Conservation (phyloP, 2,329 filamentous ascomycete species). For the Trichoderma aggressivum region DNA sequence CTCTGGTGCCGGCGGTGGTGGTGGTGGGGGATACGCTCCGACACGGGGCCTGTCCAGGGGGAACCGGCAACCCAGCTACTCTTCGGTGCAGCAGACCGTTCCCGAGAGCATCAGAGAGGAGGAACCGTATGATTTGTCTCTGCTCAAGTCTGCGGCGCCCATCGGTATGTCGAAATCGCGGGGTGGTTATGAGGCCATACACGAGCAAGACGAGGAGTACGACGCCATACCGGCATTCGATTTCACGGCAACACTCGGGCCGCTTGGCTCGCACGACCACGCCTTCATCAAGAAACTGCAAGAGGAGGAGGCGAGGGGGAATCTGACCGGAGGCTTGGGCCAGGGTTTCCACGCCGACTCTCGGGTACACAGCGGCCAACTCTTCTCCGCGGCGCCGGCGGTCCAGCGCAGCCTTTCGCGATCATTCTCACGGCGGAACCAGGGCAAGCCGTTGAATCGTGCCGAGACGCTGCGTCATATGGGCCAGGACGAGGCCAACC, state of each 20-base stretch:
- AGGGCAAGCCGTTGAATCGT: conserved; percentile 28
- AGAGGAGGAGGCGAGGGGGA: conserved; percentile 52
- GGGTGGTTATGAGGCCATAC: conserved; percentile 32
- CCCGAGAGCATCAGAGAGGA: conserved; percentile 37
- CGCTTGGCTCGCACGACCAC: conserved; percentile 42
- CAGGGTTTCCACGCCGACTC: conserved; percentile 48
- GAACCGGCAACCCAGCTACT: conserved; percentile 27
- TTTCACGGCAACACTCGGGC: conserved; percentile 45
- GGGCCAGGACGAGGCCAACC: conserved; percentile 58
- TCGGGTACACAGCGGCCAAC: conserved; percentile 48
- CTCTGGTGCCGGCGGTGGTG: conserved; percentile 5
- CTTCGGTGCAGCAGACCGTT: conserved; percentile 26
- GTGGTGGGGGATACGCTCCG: conserved; percentile 27
- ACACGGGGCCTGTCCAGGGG: conserved; percentile 26
- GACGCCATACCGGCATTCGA: conserved; percentile 39
- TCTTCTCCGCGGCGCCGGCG: conserved; percentile 40
- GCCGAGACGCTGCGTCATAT: conserved; percentile 45
- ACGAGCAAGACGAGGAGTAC: conserved; percentile 29
- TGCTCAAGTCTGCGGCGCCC: conserved; percentile 41
- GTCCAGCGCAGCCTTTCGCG: conserved; percentile 37
- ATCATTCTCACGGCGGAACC: conserved; percentile 40
- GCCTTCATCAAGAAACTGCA: conserved; percentile 46
- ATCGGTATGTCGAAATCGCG: conserved; percentile 30
- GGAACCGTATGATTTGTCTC: conserved; percentile 39
- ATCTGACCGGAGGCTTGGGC: conserved; percentile 57